These are phyloP conservation scores for Fusarium hostae DNA, from an alignment of 2,329 filamentous ascomycete species.

Conservation along the genomic window DNA sequence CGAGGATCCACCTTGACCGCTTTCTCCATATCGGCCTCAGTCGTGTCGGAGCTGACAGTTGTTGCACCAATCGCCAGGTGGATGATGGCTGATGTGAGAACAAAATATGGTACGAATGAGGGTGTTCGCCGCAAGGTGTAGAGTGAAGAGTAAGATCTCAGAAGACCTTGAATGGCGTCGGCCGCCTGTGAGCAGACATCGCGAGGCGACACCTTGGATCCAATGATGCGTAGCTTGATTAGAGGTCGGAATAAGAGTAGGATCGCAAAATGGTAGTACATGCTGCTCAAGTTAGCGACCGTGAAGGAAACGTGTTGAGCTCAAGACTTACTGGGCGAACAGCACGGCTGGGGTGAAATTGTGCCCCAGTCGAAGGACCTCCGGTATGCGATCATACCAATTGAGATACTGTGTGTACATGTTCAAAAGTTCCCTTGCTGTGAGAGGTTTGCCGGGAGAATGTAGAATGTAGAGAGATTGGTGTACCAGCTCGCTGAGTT, in stretches of 20 bases:
- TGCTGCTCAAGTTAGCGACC: conserved; percentile 54
- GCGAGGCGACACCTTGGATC: conserved; percentile 70
- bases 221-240: conserved; percentile 71
- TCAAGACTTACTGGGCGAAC: conserved; percentile 73
- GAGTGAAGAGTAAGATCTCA: conserved; percentile 67
- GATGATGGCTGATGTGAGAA: conserved; percentile 70
- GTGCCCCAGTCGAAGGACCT: conserved; percentile 70
- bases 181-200: conserved; percentile 73
- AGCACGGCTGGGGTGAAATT: conserved; percentile 79
- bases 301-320: background rate
- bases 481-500: conserved; percentile 79
- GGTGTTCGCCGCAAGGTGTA: conserved; percentile 69
- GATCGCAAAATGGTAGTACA: conserved; percentile 78
- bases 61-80: conserved; percentile 65
- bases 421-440: conserved; percentile 69
- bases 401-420: conserved; percentile 76
- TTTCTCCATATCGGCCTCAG: conserved; percentile 47
- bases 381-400: conserved; percentile 77
- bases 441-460: conserved; percentile 73
- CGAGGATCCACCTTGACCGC: conserved; percentile 51
- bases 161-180: conserved; percentile 67
- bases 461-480: conserved; percentile 78
- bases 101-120: conserved; percentile 71
- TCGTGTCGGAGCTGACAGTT: conserved; percentile 31
- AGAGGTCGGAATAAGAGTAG: conserved; percentile 79